Evolutionary conservation across 1,139 yeast genomes (phyloP).

Genomic region (Wickerhamiella pararugosa): DNA sequence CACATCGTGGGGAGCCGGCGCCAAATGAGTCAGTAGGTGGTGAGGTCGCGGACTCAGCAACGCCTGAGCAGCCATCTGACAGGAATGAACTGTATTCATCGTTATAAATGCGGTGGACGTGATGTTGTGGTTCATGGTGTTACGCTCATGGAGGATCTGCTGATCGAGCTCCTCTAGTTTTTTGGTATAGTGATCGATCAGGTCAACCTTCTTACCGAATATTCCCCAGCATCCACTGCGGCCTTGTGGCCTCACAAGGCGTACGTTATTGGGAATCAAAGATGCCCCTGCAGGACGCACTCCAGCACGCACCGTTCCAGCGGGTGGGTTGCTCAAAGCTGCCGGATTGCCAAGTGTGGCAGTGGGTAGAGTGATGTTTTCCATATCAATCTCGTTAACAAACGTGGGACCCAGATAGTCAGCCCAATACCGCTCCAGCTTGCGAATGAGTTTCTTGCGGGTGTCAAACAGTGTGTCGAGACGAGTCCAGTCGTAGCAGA

Average conservation of each 20-base stretch:
- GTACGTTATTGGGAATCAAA: slow-evolving; percentile 7
- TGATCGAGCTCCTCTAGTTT: slow-evolving; percentile 43
- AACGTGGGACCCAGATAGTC: slow-evolving; percentile 40
- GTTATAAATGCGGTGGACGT: slow-evolving; percentile 58
- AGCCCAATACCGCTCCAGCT: slow-evolving; percentile 65
- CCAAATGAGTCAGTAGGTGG: slow-evolving; percentile 55
- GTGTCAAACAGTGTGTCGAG: slow-evolving; percentile 50
- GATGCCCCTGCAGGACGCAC: not conserved
- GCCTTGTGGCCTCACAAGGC: slow-evolving; percentile 27
- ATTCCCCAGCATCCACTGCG: slow-evolving; percentile 34
- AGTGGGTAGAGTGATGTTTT: slow-evolving; percentile 5
- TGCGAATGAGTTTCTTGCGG: slow-evolving; percentile 38
- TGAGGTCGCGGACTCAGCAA: slow-evolving; percentile 67
- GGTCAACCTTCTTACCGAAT: slow-evolving; percentile 47
- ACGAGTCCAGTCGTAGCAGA: slow-evolving; percentile 75
- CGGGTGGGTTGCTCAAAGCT: not conserved
- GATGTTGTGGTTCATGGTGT: slow-evolving; percentile 28
- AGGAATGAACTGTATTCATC: slow-evolving; percentile 72
- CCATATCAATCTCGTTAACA: slow-evolving; percentile 11
- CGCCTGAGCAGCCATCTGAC: slow-evolving; percentile 84
- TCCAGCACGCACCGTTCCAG: slow-evolving; percentile 4
- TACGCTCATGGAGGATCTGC: slow-evolving; percentile 37
- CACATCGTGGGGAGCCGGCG: slow-evolving; percentile 82
- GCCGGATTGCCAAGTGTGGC: not conserved
- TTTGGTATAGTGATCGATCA: slow-evolving; percentile 45